Percentiles rank a stretch among this genome's conserved stretches.
These are phyloP conservation scores for Pleurotus djamor DNA, from an alignment of 768 basidiomycete genomes.

Conservation along the genomic window DNA sequence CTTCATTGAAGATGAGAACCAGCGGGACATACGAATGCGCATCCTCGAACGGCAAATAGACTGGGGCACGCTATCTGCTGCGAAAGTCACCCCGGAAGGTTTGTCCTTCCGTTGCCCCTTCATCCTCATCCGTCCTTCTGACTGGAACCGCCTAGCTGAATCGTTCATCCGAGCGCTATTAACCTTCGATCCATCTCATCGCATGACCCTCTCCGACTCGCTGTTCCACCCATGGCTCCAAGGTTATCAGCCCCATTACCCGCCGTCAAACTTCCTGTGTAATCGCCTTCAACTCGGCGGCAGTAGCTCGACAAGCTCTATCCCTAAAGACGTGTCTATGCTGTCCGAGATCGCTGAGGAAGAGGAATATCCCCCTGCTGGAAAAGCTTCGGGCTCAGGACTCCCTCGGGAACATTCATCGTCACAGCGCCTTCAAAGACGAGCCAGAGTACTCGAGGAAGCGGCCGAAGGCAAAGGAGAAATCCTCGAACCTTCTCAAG, in stretches of 20 bases:
- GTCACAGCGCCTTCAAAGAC: constrained; percentile 42
- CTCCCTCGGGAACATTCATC: constrained; percentile 19
- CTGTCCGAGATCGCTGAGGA: constrained; percentile 11
- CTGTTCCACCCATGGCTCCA: constrained; percentile 77
- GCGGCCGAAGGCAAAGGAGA: constrained; percentile 44
- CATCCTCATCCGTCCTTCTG: background rate
- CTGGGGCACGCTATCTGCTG: constrained; percentile 45
- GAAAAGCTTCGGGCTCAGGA: constrained; percentile 5
- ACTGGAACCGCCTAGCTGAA: constrained; percentile 36
- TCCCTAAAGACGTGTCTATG: constrained; percentile 20
- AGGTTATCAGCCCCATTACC: constrained; percentile 27
- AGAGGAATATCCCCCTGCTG: constrained; percentile 4
- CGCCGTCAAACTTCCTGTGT: background rate
- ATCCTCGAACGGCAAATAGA: constrained; percentile 61
- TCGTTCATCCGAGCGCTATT: constrained; percentile 72
- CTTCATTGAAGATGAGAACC: constrained; percentile 74
- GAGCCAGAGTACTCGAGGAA: constrained; percentile 43
- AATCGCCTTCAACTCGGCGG: background rate
- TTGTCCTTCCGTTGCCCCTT: constrained; percentile 14
- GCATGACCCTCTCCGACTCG: constrained; percentile 74
- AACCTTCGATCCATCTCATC: constrained; percentile 53
- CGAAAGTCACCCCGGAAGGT: constrained; percentile 47
- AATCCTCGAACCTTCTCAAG: constrained; percentile 51
- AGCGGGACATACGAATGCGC: constrained; percentile 57
- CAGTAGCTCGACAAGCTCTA: constrained; percentile 1